A percentile compares a stretch with the other conserved stretches of the same genome.
These are phyloP conservation scores for Schrenkiella parvula DNA, from an alignment of 345 rosid species.

Conservation along the genomic window DNA sequence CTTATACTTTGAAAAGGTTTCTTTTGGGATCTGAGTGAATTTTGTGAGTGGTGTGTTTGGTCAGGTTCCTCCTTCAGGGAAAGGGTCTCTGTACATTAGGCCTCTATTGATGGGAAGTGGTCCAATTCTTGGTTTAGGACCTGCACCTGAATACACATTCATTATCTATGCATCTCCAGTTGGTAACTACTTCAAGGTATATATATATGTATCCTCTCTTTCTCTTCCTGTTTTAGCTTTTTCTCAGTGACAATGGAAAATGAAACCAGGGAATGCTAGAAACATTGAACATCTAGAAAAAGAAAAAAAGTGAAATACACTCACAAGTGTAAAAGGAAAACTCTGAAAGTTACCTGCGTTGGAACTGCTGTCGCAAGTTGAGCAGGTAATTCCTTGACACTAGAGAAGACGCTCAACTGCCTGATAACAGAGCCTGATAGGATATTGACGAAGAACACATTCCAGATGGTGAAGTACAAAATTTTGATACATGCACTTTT, in stretches of 20 bases:
- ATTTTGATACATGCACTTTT: conserved; percentile 78
- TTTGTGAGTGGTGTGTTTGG: background rate
- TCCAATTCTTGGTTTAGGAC: conserved; percentile 42
- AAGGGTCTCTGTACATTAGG: conserved; percentile 50
- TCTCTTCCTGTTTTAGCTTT: background rate
- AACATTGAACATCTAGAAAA: background rate
- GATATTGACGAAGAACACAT: conserved; percentile 83
- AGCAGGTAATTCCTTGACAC: conserved; percentile 57
- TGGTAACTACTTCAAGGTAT: conserved; percentile 38
- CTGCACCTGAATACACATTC: conserved; percentile 51
- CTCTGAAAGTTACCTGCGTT: conserved; percentile 49
- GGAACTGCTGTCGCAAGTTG: conserved; percentile 77
- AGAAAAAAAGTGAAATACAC: background rate
- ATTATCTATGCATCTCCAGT: conserved; percentile 46
- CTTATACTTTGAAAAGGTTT: background rate
- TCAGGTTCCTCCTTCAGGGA: conserved; percentile 50
- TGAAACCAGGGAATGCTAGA: background rate
- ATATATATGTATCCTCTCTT: background rate
- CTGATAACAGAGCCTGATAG: conserved; percentile 72
- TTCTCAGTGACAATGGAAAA: background rate
- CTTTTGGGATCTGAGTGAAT: conserved; percentile 5
- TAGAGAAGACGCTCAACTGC: conserved; percentile 48
- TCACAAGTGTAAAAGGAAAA: background rate
- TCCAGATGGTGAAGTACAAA: conserved; percentile 87
- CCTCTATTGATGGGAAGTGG: conserved; percentile 53